Evolutionary conservation across 2,329 filamentous ascomycete species (phyloP).

Genomic region (Tolypocladium tundrense): DNA sequence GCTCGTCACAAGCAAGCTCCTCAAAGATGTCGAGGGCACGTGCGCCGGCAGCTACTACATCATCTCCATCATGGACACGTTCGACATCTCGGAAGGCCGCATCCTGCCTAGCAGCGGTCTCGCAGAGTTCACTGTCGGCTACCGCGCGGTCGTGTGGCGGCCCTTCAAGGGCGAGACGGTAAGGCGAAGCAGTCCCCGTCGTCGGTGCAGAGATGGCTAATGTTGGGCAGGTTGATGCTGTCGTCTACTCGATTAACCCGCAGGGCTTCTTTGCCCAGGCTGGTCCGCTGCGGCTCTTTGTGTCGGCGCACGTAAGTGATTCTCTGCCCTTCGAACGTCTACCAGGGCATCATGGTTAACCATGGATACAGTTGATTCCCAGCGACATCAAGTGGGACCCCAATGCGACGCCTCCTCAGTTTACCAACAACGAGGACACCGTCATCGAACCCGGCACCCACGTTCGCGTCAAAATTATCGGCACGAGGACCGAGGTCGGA

Average conservation of each 20-base stretch:
- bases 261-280: conserved; percentile 86
- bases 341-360: not conserved
- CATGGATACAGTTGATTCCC: conserved; percentile 63
- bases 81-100: conserved; percentile 86
- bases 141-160: conserved; percentile 93
- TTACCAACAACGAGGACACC: conserved; percentile 88
- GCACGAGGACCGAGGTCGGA: conserved; percentile 84
- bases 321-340: not conserved
- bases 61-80: conserved; percentile 94
- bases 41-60: conserved; percentile 96
- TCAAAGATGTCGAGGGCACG: conserved; percentile 88
- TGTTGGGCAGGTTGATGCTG: conserved; percentile 69
- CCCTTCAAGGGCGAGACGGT: conserved; percentile 98
- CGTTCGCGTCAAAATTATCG: conserved; percentile 87
- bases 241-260: conserved; percentile 83
- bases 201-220: conserved; percentile 16
- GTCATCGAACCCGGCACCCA: conserved; percentile 91
- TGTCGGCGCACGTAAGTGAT: conserved; percentile 65
- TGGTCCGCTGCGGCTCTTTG: conserved; percentile 68
- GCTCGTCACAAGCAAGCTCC: conserved; percentile 77
- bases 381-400: conserved; percentile 88
- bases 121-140: conserved; percentile 89
- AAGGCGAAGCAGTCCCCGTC: conserved; percentile 26
- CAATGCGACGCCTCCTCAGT: conserved; percentile 93
- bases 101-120: conserved; percentile 86